Percentiles rank a stretch among this genome's conserved stretches.
phyloP scores from a whole-genome alignment of 106 monocot species.

The Apostasia ramifera region DNA sequence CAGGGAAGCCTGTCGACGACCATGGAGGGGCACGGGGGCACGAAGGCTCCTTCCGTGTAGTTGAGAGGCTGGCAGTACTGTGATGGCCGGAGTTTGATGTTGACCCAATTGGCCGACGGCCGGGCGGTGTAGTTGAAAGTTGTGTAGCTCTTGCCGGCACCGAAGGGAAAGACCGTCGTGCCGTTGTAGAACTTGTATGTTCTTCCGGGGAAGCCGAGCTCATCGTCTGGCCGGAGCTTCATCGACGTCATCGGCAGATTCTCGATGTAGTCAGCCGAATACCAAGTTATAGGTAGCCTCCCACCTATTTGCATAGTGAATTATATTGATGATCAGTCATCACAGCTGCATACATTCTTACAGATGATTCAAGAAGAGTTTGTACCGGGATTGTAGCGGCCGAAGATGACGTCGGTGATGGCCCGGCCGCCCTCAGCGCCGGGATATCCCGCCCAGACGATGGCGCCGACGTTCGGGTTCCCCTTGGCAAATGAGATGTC shows the following conservation, averaged over 20 bases:
- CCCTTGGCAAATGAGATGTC: neutral
- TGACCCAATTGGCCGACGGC: neutral
- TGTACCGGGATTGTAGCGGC: slow-evolving; percentile 19
- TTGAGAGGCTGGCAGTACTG: neutral
- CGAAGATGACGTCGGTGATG: slow-evolving; percentile 19
- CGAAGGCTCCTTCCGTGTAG: neutral
- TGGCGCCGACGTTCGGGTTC: slow-evolving; percentile 12
- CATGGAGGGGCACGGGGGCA: neutral
- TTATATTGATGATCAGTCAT: no score
- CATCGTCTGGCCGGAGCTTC: slow-evolving; percentile 6
- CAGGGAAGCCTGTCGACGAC: neutral
- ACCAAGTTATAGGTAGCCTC: slow-evolving; percentile 16
- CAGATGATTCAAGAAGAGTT: no score
- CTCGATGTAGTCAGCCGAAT: neutral
- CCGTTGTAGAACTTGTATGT: slow-evolving; percentile 22
- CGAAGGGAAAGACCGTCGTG: slow-evolving; percentile 1
- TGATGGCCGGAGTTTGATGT: neutral
- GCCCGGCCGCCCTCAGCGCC: slow-evolving; percentile 21
- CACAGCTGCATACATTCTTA: no score
- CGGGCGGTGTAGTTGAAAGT: slow-evolving; percentile 2
- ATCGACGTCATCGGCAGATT: slow-evolving; percentile 9
- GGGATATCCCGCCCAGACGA: slow-evolving; percentile 32
- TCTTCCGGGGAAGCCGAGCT: slow-evolving; percentile 13
- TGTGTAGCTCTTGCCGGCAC: slow-evolving; percentile 15
- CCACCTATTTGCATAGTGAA: slow-evolving; percentile 8